Evolutionary conservation across 768 basidiomycete genomes (phyloP).

Genomic region (Podaxis sp.): DNA sequence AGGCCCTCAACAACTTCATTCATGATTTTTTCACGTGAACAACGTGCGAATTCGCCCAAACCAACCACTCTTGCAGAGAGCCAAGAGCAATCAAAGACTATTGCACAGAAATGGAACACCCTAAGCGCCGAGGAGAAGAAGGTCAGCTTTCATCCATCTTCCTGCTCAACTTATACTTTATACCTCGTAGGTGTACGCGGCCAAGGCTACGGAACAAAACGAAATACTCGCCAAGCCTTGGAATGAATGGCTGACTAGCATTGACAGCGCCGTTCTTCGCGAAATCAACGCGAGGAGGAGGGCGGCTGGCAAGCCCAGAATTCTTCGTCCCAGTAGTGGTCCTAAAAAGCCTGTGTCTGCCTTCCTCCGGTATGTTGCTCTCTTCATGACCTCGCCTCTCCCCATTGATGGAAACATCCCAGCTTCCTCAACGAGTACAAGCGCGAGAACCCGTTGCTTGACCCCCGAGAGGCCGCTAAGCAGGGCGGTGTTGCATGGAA

Average conservation of each 20-base stretch:
- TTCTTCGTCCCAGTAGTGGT: not conserved
- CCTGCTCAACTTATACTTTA: not conserved
- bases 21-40: not conserved
- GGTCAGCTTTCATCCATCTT: not conserved
- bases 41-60: not conserved
- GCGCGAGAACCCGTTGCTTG: not conserved
- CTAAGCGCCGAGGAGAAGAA: conserved; percentile 8
- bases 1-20: not conserved
- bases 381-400: not conserved
- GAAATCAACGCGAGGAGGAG: conserved; percentile 18
- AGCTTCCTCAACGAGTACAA: conserved; percentile 11
- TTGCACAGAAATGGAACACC: conserved; percentile 1
- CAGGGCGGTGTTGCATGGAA: conserved; percentile 12
- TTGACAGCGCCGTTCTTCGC: conserved; percentile 18
- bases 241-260: conserved; percentile 18
- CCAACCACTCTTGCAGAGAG: not conserved
- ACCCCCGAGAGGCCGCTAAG: not conserved
- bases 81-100: not conserved
- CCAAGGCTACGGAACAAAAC: not conserved
- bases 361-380: conserved; percentile 15
- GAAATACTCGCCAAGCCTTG: conserved; percentile 5
- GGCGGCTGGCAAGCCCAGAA: conserved; percentile 6
- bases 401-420: not conserved
- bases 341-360: conserved; percentile 4
- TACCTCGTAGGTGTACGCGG: conserved; percentile 1